Evolutionary conservation across 2,329 filamentous ascomycete species (phyloP).

Genomic region (Aureobasidium pullulans): DNA sequence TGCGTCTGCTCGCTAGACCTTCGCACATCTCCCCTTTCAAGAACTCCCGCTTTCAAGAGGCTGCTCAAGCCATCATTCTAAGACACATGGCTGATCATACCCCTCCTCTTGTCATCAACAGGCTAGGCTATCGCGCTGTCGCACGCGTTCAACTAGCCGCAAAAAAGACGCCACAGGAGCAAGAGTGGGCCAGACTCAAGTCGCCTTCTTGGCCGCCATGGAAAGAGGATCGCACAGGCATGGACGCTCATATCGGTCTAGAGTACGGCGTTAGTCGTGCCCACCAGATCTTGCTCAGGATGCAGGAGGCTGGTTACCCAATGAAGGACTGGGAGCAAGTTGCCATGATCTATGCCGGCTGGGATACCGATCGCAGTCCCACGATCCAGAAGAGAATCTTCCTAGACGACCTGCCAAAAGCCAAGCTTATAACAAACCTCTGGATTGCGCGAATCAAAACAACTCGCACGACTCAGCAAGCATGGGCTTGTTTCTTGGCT

Average conservation of each 20-base stretch:
- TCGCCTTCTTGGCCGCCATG: slow-evolving; percentile 58
- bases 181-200: slow-evolving; percentile 52
- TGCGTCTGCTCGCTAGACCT: slow-evolving; percentile 43
- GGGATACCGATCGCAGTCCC: slow-evolving; percentile 56
- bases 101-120: slow-evolving; percentile 49
- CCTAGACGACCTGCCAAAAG: slow-evolving; percentile 16
- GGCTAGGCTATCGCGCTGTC: slow-evolving; percentile 51
- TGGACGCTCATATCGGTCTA: slow-evolving; percentile 51
- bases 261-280: slow-evolving; percentile 52
- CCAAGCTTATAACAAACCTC: slow-evolving; percentile 21
- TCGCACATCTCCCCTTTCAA: slow-evolving; percentile 43
- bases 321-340: slow-evolving; percentile 45
- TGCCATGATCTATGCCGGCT: slow-evolving; percentile 50
- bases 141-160: slow-evolving; percentile 51
- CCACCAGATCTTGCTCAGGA: slow-evolving; percentile 47
- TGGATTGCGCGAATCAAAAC: slow-evolving; percentile 53
- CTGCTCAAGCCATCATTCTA: slow-evolving; percentile 51
- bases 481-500: slow-evolving; percentile 57
- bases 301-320: slow-evolving; percentile 54
- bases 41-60: slow-evolving; percentile 43
- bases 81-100: slow-evolving; percentile 48
- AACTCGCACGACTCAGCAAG: slow-evolving; percentile 55
- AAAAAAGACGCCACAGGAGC: slow-evolving; percentile 48
- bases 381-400: slow-evolving; percentile 53
- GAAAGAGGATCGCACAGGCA: slow-evolving; percentile 54